Base-by-base conservation (phyloP, 1,284 basidiomycete species). In the Pisolithus thermaeus region DNA sequence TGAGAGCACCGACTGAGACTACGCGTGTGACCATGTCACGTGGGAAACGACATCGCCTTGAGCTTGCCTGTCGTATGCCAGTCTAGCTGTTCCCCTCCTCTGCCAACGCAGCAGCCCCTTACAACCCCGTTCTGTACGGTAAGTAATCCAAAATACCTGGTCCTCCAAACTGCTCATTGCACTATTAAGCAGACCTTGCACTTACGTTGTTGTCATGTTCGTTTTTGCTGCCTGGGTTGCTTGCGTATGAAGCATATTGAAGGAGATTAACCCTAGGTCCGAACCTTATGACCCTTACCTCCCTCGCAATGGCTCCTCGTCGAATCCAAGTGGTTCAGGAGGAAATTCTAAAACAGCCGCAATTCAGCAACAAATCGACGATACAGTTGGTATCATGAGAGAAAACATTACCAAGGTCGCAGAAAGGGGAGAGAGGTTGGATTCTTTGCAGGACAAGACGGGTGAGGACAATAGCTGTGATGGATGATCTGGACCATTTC, bases 211-310 rank as follows among this genome's bases (percentile, higher is more conserved):
- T 12, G 43, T 46, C 63, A 66, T 66, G 64, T 66, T 55, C 37
- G 64, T 69, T 47, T 52, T 20, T 35, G 12, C 22, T 43, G 16
- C n/a, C 38, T 9, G 11, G 8, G 18, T 18, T 20, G 25, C 41
- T 43, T 11, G 25, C n/a, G 27, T 23, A 9, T 11, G 27, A 41
- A 52, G 45, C 27, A 11, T 39, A 44, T 46, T 54, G 46, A 20
- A 51, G 8, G 37, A 16, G n/a, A 42, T 12, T 51, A 52, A 60
- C 51, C 50, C 54, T 56, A 89, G 87, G 87, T 88, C 87, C 70
- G 90, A 95, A 75, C 92, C 92, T 66, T 96, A 96, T 73, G 93
- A 97, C 79, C 93, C 93, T 60, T 97, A 97, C 74, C 80, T 97
- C 60, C 92, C 93, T 60, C 84, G 90, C 61, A 83, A 81, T 68